phyloP scores from a whole-genome alignment of 345 rosid species.

The Salix arbutifolia region DNA sequence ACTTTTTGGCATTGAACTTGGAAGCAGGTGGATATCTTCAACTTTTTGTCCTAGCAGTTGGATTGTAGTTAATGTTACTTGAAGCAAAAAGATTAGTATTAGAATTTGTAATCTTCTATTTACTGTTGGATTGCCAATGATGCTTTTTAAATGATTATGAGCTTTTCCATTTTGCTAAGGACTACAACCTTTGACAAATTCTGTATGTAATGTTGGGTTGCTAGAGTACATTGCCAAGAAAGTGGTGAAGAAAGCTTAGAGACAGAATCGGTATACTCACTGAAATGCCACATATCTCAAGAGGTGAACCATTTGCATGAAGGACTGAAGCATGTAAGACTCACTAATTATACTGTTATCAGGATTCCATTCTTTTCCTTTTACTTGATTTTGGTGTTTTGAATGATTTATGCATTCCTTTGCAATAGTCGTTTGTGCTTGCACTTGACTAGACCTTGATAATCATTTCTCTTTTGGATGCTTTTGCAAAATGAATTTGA shows the following conservation, averaged over 20 bases:
- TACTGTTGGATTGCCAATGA: not conserved
- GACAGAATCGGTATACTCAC: conserved; percentile 76
- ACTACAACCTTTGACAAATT: not conserved
- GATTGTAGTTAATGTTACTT: not conserved
- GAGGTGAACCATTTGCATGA: conserved; percentile 99
- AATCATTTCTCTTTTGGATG: not conserved
- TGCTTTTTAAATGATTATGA: not conserved
- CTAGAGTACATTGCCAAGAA: conserved; percentile 87
- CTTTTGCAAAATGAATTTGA: not conserved
- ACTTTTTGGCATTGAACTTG: conserved; percentile 79
- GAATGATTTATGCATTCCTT: not conserved
- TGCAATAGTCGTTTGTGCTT: not conserved
- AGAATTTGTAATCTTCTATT: not conserved
- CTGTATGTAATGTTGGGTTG: not conserved
- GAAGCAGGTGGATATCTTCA: conserved; percentile 60
- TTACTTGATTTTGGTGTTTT: not conserved
- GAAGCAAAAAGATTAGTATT: not conserved
- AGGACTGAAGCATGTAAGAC: conserved; percentile 91
- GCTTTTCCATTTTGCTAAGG: not conserved
- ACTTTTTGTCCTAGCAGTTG: not conserved
- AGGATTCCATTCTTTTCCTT: not conserved
- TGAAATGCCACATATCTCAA: conserved; percentile 95
- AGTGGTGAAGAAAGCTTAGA: conserved; percentile 83
- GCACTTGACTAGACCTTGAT: not conserved
- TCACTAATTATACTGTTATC: not conserved